A percentile compares a stretch with the other conserved stretches of the same genome.
These are phyloP conservation scores for Letharia lupina DNA, from an alignment of 495 filamentous ascomycete genomes.

Conservation along the genomic window DNA sequence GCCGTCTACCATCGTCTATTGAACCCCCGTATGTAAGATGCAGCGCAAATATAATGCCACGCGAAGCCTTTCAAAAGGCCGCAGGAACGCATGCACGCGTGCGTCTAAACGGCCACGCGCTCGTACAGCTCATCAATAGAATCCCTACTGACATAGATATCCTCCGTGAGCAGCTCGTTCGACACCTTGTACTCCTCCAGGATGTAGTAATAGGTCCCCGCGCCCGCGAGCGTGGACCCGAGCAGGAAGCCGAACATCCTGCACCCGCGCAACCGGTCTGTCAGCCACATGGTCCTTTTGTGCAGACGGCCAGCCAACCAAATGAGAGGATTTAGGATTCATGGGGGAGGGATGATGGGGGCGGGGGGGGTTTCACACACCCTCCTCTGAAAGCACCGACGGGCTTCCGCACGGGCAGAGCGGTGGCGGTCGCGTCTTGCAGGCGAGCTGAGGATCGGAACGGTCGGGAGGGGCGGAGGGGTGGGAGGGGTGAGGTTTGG, in stretches of 20 bases:
- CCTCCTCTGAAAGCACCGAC: constrained; percentile 89
- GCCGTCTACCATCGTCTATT: neutral
- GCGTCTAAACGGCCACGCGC: constrained; percentile 20
- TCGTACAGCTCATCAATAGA: constrained; percentile 21
- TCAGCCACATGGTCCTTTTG: too few relatives aligned
- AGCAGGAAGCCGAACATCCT: constrained; percentile 93
- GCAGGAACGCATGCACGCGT: neutral
- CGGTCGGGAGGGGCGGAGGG: constrained; percentile 2
- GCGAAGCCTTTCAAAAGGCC: constrained; percentile 2
- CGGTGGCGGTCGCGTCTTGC: constrained; percentile 23
- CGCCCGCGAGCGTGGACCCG: constrained; percentile 70
- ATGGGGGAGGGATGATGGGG: neutral
- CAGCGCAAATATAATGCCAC: constrained; percentile 9
- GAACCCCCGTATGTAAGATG: neutral
- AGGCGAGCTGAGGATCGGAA: constrained; percentile 17
- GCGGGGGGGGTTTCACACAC: constrained; percentile 44
- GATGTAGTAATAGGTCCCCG: constrained; percentile 80
- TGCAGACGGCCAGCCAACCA: too few relatives aligned
- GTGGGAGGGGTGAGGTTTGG: neutral
- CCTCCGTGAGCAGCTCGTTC: constrained; percentile 89
- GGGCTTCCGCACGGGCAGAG: constrained; percentile 66
- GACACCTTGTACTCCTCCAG: constrained; percentile 86
- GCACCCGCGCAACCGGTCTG: neutral
- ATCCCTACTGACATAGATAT: constrained; percentile 74
- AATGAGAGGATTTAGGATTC: too few relatives aligned